Percentiles rank a stretch among this genome's conserved stretches.
phyloP scores from a whole-genome alignment of 2,329 filamentous ascomycete species.

The Aspergillus pseudotamarii region DNA sequence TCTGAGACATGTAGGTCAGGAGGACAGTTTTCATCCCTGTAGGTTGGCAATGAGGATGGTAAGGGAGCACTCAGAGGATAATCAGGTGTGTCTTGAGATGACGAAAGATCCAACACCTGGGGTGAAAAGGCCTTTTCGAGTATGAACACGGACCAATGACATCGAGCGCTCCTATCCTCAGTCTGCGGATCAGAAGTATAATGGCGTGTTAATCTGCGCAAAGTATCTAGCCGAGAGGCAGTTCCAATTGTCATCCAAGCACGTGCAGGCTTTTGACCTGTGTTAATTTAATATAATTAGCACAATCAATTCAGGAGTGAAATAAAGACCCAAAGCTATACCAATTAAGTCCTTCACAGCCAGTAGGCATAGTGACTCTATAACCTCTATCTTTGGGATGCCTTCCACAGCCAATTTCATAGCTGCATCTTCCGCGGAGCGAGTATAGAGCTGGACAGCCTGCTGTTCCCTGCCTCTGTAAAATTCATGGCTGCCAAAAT shows the following conservation, averaged over 20 bases:
- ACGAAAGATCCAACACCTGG: background rate
- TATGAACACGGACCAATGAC: constrained; percentile 13
- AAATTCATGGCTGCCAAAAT: constrained; percentile 8
- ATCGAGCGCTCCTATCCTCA: background rate
- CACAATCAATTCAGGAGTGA: too few species aligned
- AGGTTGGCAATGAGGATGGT: background rate
- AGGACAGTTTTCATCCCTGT: background rate
- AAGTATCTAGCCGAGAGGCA: constrained; percentile 5
- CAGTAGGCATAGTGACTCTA: constrained; percentile 12
- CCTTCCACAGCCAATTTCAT: constrained; percentile 8
- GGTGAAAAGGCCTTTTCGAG: constrained; percentile 10
- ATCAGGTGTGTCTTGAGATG: background rate
- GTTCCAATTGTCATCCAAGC: constrained; percentile 13
- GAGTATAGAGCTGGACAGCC: constrained; percentile 8
- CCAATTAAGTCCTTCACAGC: constrained; percentile 6
- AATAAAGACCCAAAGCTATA: background rate
- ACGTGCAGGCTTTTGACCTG: constrained; percentile 5
- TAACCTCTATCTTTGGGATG: background rate
- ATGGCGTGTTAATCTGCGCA: background rate
- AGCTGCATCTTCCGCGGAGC: constrained; percentile 3
- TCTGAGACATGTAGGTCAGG: background rate
- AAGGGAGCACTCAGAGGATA: constrained; percentile 9
- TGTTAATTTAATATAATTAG: background rate
- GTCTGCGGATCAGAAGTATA: background rate
- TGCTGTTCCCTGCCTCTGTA: background rate